Evolutionary conservation across 148 eudicot genomes (phyloP), one percentile per base, ranked within the genome.

Genomic region (Amaranthus palmeri): DNA sequence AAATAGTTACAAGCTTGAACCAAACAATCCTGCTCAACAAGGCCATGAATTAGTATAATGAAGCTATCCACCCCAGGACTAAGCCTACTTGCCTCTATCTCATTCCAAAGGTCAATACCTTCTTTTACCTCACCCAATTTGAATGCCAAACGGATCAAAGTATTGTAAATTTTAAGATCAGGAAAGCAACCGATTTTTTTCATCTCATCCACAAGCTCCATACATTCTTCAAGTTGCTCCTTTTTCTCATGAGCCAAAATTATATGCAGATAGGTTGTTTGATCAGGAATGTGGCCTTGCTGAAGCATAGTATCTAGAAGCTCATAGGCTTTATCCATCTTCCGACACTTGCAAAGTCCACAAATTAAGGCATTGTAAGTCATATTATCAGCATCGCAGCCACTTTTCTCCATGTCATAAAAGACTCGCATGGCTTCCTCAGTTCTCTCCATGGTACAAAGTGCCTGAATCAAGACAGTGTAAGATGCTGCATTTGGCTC

Each of bases 201-300:
- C 98, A 93, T 93, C 85, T 86, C 86, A 68, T 83, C 72, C 76
- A 91, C 72, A 73, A 93, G 93, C 76, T 86, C 91, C 67, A 85
- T 43, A 79, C 98, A 89, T 74, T 93, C 96, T 72, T 91, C 98
- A 50, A 93, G 46, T 72, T 93, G 84, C 65, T 91, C 91, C 69
- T 93, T 93, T 84, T 88, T 93, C 83, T 93, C 98, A 74, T 91
- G 91, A 69, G 98, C 96, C 65, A 89, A 72, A 63, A 93, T 70
- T 65, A 93, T 81, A 72, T 81, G 84, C 74, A 91, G 67, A 81
- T 89, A 93, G 73, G 91, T 89, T 4, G 80, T 83, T 71, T 79
- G 89, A 81, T 86, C 92, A 3, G 98, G 97, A 59, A 75, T 57
- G 78, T 83, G 86, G 13, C 92, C 97, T 55, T 72, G 61, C 69